A percentile compares a stretch with the other conserved stretches of the same genome.
These are phyloP conservation scores for Graphilbum sp. DNA, from an alignment of 2,329 filamentous ascomycete genomes.

Conservation along the genomic window DNA sequence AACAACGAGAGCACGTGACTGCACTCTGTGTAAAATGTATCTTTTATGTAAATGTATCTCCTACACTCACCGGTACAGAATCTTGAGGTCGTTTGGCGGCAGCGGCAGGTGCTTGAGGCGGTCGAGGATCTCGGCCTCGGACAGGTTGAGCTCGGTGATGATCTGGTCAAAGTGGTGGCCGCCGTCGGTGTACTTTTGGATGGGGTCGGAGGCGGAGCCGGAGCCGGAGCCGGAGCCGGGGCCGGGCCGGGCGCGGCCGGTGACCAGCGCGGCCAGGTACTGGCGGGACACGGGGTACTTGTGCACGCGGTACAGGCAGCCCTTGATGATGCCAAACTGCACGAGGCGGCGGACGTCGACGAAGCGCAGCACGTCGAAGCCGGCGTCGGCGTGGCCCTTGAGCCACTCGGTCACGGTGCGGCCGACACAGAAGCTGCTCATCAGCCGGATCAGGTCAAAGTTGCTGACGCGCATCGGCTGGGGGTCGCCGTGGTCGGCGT, in stretches of 20 bases:
- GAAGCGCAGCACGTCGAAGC: slow-evolving; percentile 49
- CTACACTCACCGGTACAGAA: slow-evolving; percentile 30
- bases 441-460: slow-evolving; percentile 62
- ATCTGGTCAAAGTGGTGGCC: slow-evolving; percentile 69
- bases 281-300: slow-evolving; percentile 67
- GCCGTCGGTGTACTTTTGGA: slow-evolving; percentile 58
- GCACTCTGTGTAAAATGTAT: no score
- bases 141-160: slow-evolving; percentile 56
- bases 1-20: background rate
- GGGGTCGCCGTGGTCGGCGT: slow-evolving; percentile 14
- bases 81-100: slow-evolving; percentile 33
- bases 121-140: slow-evolving; percentile 53
- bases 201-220: slow-evolving; percentile 20
- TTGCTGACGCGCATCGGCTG: slow-evolving; percentile 27
- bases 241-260: slow-evolving; percentile 28
- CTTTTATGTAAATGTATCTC: no score
- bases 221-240: background rate
- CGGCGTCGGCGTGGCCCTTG: slow-evolving; percentile 50
- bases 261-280: slow-evolving; percentile 38
- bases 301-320: slow-evolving; percentile 81
- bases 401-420: slow-evolving; percentile 81
- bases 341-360: slow-evolving; percentile 85
- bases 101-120: slow-evolving; percentile 43
- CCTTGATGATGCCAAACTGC: slow-evolving; percentile 92
- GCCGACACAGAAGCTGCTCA: slow-evolving; percentile 69